Evolutionary conservation across 176 grass and related monocot species (phyloP).

Genomic region (Guadua angustifolia): DNA sequence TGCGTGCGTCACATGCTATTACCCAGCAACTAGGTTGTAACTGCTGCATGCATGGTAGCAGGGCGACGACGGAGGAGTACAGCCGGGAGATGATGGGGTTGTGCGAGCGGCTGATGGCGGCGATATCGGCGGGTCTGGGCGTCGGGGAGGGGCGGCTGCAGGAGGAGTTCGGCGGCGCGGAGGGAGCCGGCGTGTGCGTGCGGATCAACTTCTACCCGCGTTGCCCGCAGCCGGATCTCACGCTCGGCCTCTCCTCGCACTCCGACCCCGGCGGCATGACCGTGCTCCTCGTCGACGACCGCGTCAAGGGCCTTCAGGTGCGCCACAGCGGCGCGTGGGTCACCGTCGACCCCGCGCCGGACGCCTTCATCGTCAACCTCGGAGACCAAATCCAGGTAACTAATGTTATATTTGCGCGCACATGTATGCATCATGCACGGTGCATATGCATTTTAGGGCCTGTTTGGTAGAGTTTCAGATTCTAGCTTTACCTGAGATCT

Average conservation of each 20-base stretch:
- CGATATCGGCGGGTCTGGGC: conserved; percentile 59
- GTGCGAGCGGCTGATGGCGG: conserved; percentile 56
- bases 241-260: conserved; percentile 75
- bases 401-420: background rate
- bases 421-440: background rate
- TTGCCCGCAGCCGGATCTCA: conserved; percentile 88
- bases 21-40: background rate
- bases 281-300: conserved; percentile 70
- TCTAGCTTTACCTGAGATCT: too few species aligned
- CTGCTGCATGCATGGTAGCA: background rate
- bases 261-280: conserved; percentile 90
- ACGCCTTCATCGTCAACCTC: conserved; percentile 80
- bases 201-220: conserved; percentile 86
- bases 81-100: conserved; percentile 55
- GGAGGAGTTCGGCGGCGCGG: conserved; percentile 63
- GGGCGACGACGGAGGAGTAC: conserved; percentile 66
- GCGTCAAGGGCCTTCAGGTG: conserved; percentile 75
- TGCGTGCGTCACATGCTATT: background rate
- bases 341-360: conserved; percentile 59
- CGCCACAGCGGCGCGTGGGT: conserved; percentile 53
- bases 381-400: conserved; percentile 88
- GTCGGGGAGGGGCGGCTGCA: conserved; percentile 33
- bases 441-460: background rate
- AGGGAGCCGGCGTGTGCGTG: conserved; percentile 59
- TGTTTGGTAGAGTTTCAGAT: too few species aligned